A percentile compares a stretch with the other conserved stretches of the same genome.
phyloP scores from a whole-genome alignment of 345 rosid genomes.

The Boechera divaricarpa region DNA sequence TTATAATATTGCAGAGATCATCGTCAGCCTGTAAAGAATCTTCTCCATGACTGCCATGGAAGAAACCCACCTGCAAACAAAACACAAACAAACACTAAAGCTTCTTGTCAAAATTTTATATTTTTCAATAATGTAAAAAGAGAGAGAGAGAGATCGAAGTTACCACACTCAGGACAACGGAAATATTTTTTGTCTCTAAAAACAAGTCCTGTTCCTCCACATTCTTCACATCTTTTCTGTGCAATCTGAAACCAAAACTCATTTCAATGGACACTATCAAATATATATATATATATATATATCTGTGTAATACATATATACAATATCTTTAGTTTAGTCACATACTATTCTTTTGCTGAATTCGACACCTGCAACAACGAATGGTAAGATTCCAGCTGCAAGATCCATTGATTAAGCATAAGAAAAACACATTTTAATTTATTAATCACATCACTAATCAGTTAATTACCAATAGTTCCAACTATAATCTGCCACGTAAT shows the following conservation, averaged over 20 bases:
- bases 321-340: background rate
- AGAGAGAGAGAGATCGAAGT: background rate
- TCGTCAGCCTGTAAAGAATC: slow-evolving; percentile 81
- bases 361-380: slow-evolving; percentile 86
- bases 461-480: slow-evolving; percentile 65
- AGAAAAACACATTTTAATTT: background rate
- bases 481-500: slow-evolving; percentile 79
- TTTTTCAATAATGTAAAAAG: background rate
- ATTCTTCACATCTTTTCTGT: slow-evolving; percentile 74
- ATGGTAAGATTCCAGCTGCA: slow-evolving; percentile 84
- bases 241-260: slow-evolving; percentile 60
- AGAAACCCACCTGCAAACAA: slow-evolving; percentile 78
- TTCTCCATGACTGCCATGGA: slow-evolving; percentile 93
- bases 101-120: slow-evolving; percentile 7
- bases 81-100: background rate
- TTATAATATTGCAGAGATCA: slow-evolving; percentile 20
- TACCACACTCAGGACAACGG: slow-evolving; percentile 75
- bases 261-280: background rate
- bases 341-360: slow-evolving; percentile 89
- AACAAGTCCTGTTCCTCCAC: slow-evolving; percentile 81
- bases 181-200: slow-evolving; percentile 57
- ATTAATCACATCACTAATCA: slow-evolving; percentile 13
- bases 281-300: background rate
- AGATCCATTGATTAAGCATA: slow-evolving; percentile 47
- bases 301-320: background rate